Evolutionary conservation across 2,329 filamentous ascomycete species (phyloP), one percentile per base, ranked within the genome.

Genomic region (Metarhizium guizhouense): DNA sequence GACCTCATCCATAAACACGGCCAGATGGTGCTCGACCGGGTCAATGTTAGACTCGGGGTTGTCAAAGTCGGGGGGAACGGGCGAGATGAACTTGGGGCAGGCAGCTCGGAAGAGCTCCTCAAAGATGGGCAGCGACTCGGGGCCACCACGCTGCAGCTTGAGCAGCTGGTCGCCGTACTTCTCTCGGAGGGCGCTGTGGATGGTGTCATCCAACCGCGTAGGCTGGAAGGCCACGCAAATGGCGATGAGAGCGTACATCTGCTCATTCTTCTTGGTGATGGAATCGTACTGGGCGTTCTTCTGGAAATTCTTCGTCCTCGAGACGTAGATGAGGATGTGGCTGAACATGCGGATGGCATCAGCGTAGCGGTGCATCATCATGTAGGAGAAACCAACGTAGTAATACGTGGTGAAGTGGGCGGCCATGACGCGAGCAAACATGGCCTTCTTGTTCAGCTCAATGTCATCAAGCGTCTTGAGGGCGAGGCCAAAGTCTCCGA

Each of bases 271-370:
- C 88, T 99, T 99, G 68, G 90, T 92, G 75, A 97, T 96, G 61
- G 90, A 95, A 74, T 99, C 94, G 78, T 96, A 97, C 78, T 96
- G 88, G 32, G 89, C 88, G 73, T 92, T 95, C 86, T 97, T 99
- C 78, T 99, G 94, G 85, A 97, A 97, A 82, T 97, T 97, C 88
- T 99, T 99, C 70, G 94, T 99, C 68, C 94, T 83, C 64, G 91
- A 96, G 63, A 99, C 92, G 77, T 97, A 99, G 76, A 99, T 88
- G 66, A 99, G 85, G 74, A 99, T 99, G 83, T 99, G 94, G 81
- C 90, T 95, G 85, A 99, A 99, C 87, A 96, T 96, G 82, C 93
- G 91, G 78, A 99, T 96, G 73, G 94, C 94, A 75, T 99, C 94
- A 75, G 91, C 90, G 73, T 99, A 99, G 71, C 94, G 90, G 78